phyloP scores from a whole-genome alignment of 2,329 filamentous ascomycete species.

The Penicillium vulpinum region DNA sequence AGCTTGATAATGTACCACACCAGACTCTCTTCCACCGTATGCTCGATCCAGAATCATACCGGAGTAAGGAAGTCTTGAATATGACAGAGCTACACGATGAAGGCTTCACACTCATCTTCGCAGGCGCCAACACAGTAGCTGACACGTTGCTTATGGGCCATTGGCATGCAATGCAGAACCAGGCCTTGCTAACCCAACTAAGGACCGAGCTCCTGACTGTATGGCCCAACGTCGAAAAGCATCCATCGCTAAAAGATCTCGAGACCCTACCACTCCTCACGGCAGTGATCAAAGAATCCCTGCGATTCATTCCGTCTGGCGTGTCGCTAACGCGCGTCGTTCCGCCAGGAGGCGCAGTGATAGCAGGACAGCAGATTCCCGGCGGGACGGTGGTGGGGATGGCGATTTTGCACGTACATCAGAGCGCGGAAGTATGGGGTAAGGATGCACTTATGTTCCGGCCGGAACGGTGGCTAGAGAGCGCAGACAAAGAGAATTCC shows the following conservation, averaged over 20 bases:
- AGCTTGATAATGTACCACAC: not conserved
- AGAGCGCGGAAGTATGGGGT: not conserved
- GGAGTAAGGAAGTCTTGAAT: slow-evolving; percentile 2
- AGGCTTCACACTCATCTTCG: slow-evolving; percentile 13
- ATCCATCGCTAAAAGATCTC: not conserved
- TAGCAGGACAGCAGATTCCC: not conserved
- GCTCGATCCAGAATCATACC: not conserved
- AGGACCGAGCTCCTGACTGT: not conserved
- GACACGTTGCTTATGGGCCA: slow-evolving; percentile 12
- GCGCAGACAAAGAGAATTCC: not conserved
- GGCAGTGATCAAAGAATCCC: not conserved
- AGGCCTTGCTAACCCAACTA: not conserved
- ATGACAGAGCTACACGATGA: slow-evolving; percentile 10
- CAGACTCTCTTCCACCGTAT: not conserved
- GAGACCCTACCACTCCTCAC: not conserved
- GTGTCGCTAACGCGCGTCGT: not conserved
- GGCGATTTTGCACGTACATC: not conserved
- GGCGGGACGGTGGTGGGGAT: not conserved
- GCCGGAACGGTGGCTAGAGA: not conserved
- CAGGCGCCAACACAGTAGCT: slow-evolving; percentile 12
- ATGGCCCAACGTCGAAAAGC: not conserved
- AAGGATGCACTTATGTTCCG: not conserved
- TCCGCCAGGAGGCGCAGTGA: not conserved
- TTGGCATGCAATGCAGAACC: slow-evolving; percentile 6
- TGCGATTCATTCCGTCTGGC: not conserved